A percentile compares a stretch with the other conserved stretches of the same genome.
Conservation (phyloP, 306 rosid species). For the Comarum palustre region DNA sequence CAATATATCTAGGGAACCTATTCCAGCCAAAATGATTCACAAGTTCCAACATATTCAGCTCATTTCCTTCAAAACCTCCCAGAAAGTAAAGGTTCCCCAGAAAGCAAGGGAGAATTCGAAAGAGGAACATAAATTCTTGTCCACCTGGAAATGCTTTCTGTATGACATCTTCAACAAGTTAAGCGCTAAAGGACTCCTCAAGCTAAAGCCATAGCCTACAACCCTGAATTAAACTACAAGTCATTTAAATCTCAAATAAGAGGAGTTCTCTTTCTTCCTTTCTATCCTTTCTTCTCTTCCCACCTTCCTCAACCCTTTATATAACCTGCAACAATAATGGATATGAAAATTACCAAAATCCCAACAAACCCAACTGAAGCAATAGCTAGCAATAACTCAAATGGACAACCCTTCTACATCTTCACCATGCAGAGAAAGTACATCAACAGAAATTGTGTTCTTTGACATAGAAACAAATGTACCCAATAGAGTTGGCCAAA, state of each 20-base stretch:
- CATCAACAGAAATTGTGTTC: conserved; percentile 65
- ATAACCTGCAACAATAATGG: conserved; percentile 6
- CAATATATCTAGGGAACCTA: not conserved
- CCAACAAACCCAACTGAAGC: conserved; percentile 2
- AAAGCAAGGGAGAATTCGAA: conserved; percentile 23
- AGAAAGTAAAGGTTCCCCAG: conserved; percentile 36
- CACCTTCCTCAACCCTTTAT: conserved; percentile 19
- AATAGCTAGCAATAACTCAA: not conserved
- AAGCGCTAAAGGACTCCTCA: conserved; percentile 47
- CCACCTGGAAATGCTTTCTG: conserved; percentile 28
- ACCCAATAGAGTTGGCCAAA: conserved; percentile 61
- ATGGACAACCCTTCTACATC: conserved; percentile 41
- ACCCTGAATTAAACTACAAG: conserved; percentile 60
- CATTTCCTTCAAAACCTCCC: not conserved
- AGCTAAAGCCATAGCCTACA: conserved; percentile 36
- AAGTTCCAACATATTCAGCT: conserved; percentile 32
- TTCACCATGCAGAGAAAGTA: conserved; percentile 37
- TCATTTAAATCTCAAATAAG: conserved; percentile 48
- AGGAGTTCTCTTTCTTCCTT: conserved; percentile 37
- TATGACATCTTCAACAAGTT: conserved; percentile 49
- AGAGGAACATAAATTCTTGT: conserved; percentile 29
- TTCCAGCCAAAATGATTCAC: conserved; percentile 17
- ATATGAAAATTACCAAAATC: not conserved
- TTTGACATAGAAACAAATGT: conserved; percentile 93
- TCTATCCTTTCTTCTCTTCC: conserved; percentile 26